Base-by-base conservation (phyloP, 768 basidiomycete genomes). In the Suillus bovinus region DNA sequence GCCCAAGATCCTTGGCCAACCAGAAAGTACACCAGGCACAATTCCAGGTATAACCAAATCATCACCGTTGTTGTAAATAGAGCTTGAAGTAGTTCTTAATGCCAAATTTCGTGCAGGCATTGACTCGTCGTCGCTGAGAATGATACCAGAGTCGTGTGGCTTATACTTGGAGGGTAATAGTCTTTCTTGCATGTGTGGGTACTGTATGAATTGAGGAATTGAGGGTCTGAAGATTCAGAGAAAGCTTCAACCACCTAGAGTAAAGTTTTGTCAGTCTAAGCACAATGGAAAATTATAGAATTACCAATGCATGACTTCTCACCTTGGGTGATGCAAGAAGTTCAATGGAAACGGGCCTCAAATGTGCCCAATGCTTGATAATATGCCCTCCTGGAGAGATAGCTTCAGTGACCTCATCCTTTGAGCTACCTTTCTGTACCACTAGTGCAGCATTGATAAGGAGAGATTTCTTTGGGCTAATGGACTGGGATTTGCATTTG, bases 301-400 rank as follows among this genome's bases (percentile, higher is more conserved):
- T n/a, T 24, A 56, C 9, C 14, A 17, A n/a, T 27, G 24, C n/a
- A n/a, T 39, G 24, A 5, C 27, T 56, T 39, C 63, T 11, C 36
- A 73, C 73, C 14, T 68, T 64, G 8, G 80, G 74, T 7, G 78
- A 81, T 70, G 86, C 82, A n/a, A 85, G 78, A 50, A 90, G 75
- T 70, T 90, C 88, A 31, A 82, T 73, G 22, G 90, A 91, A 16
- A 91, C 78, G 2, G 89, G 90, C 58, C 90, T 80, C 33, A 87
- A 85, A 13, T 88, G 84, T 1, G 90, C 90, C 13, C 90, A 84
- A 61, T 89, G 81, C 73, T 93, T 92, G 46, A 80, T 82, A 61
- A 93, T 78, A 72, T 91, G 90, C 0, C 90, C 90, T 14, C 88
- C 89, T 3, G 90, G 90, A 0, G 90, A 92, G 62, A 91, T 80